Evolutionary conservation across 306 rosid genomes (phyloP).

Genomic region (Lablab purpureus): DNA sequence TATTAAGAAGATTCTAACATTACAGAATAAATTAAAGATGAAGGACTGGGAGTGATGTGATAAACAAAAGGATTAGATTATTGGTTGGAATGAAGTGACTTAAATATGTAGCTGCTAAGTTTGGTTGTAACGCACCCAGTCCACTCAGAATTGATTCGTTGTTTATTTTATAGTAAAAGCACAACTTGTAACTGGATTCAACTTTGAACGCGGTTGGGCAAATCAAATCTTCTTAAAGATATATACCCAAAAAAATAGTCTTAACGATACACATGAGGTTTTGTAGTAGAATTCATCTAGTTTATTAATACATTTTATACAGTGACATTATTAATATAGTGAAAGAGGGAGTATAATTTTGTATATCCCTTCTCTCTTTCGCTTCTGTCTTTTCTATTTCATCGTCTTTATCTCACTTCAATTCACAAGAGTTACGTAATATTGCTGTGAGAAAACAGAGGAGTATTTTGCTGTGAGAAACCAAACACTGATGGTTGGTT

Average conservation of each 20-base stretch:
- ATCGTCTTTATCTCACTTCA: neutral
- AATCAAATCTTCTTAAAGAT: neutral
- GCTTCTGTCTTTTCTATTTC: neutral
- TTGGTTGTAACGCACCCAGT: slow-evolving; percentile 63
- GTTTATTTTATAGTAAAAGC: neutral
- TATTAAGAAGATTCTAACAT: neutral
- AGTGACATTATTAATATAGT: too few species aligned
- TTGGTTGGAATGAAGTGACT: slow-evolving; percentile 12
- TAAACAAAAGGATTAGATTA: slow-evolving; percentile 30
- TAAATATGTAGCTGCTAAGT: slow-evolving; percentile 49
- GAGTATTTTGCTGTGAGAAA: too few species aligned
- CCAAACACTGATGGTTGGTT: too few species aligned
- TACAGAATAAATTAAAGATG: neutral
- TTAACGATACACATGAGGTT: neutral
- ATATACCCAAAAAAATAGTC: too few species aligned
- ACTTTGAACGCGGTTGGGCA: neutral
- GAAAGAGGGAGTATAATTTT: too few species aligned
- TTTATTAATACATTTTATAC: too few species aligned
- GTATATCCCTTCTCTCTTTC: too few species aligned
- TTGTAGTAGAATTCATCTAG: neutral
- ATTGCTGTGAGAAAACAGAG: too few species aligned
- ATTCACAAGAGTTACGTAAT: neutral
- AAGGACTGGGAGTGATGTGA: neutral
- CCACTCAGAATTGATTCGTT: slow-evolving; percentile 24
- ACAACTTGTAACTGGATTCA: neutral